Percentiles rank a stretch among this genome's conserved stretches.
Conservation (phyloP, 352 stramenopile species). For the Phytophthora quininea region DNA sequence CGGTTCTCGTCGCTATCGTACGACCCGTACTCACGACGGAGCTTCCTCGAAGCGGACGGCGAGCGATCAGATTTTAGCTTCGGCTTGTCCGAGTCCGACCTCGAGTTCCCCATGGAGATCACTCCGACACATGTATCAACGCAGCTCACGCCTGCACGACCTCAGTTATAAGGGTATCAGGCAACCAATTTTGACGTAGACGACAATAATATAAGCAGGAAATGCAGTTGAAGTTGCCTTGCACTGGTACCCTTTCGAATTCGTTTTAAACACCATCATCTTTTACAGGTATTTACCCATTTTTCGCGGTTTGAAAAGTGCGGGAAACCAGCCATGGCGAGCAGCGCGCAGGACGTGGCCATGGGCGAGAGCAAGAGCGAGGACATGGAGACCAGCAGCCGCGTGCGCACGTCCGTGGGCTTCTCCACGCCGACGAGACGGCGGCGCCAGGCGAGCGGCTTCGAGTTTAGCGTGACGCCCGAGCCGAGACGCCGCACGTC, state of each 20-base stretch:
- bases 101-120: constrained; percentile 14
- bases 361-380: constrained; percentile 38
- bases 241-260: background rate
- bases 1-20: constrained; percentile 59
- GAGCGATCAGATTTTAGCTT: constrained; percentile 50
- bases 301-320: constrained; percentile 27
- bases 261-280: background rate
- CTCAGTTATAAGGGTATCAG: constrained; percentile 20
- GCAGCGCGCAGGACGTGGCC: constrained; percentile 30
- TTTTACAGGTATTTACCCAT: background rate
- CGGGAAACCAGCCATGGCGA: constrained; percentile 24
- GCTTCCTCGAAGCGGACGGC: constrained; percentile 36
- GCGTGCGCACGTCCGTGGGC: constrained; percentile 3
- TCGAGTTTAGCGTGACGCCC: constrained; percentile 68
- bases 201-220: too few relatives aligned
- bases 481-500: constrained; percentile 42
- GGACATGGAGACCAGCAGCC: constrained; percentile 22
- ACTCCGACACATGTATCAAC: constrained; percentile 20
- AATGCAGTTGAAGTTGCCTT: background rate
- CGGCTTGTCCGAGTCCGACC: constrained; percentile 35
- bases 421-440: constrained; percentile 39
- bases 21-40: constrained; percentile 50
- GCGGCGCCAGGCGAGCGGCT: constrained; percentile 37
- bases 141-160: constrained; percentile 20
- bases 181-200: too few relatives aligned